Evolutionary conservation across 148 eudicot species (phyloP), one percentile per base, ranked within the genome.

Genomic region (Rhododendron mucronatum): DNA sequence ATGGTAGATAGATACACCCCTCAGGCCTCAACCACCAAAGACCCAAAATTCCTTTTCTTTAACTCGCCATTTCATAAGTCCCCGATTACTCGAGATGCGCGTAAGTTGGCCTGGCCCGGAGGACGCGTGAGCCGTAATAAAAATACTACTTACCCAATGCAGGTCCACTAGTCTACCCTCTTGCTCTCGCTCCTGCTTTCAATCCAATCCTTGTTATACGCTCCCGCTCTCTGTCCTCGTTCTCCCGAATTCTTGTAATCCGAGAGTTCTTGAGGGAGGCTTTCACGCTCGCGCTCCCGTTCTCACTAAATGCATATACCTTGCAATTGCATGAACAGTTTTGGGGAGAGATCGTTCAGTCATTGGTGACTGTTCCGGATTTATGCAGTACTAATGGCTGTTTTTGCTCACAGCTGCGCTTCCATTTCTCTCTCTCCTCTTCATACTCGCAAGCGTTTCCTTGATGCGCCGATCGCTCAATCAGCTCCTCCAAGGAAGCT

Each of bases 351-450:
- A 37, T 35, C 71, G 28, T 81, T 21, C 83, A 13, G 71, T 33
- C 13, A 21, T 81, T 44, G 83, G 69, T 80, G 15, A 33, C 83
- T 45, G 23, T 82, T 82, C 33, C 3, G 48, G 26, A 57, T 4
- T 14, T 30, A 33, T 23, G 77, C 20, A 48, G 81, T 5, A 57
- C 4, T 50, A 39, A 86, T 86, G 88, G 85, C 82, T 16, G 41
- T 48, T 48, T 33, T 48, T 2, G 59, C 53, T 33, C 44, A 11
- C 44, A 41, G 5, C 39, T 15, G 5, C 14, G 47, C 59, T 37
- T 71, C 81, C 33, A 59, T 82, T n/a, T 26, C 61, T 75, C 82
- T 82, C 48, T 12, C 75, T 75, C 85, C 82, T 75, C 75, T 6
- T 51, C 65, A 51, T 23, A 74, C 47, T 74, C 81, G n/a, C 20